Evolutionary conservation across 441 rosid species (phyloP), one percentile per base, ranked within the genome.

Genomic region (Populus tomentosa): DNA sequence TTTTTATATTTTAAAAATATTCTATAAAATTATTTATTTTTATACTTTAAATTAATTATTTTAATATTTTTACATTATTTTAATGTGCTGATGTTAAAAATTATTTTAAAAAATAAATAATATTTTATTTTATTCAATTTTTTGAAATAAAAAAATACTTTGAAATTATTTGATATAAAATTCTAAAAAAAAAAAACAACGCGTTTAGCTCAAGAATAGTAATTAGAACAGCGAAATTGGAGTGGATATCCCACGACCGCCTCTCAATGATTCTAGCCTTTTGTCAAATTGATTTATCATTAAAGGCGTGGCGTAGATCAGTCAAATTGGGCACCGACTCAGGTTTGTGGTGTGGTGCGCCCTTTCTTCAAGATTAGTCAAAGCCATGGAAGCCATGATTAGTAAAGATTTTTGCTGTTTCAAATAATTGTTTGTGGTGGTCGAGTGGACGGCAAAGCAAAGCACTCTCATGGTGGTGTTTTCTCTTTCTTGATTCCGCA

Each of bases 361-460:
- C 2, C 14, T 74, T 56, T 50, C 56, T 46, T 35, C 20, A 21
- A 69, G 68, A 33, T 71, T 33, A n/a, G 80, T 76, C 83, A 73
- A 80, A 80, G 38, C 80, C 73, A 36, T 4, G 69, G 70, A 46
- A 61, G 73, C 35, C 72, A 42, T 78, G 71, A 71, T 81, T 28
- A 40, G 7, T 26, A 32, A 13, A 20, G 35, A 24, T 61, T 21
- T 61, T 21, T 61, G 2, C 21, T 21, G 28, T 63, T 76, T 80
- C 67, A n/a, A 72, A 73, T 63, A 53, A 26, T 33, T 42, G 10
- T 33, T 1, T 9, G 28, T 76, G 83, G 36, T 73, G 67, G 67
- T 69, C 16, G 26, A 67, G 77, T 67, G 74, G 77, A 62, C 13
- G 77, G 69, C 69, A 70, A 68, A 26, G 38, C 24, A 72, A 79